A percentile compares a stretch with the other conserved stretches of the same genome.
These are phyloP conservation scores for Podospora conica DNA, from an alignment of 495 filamentous ascomycete species.

Conservation along the genomic window DNA sequence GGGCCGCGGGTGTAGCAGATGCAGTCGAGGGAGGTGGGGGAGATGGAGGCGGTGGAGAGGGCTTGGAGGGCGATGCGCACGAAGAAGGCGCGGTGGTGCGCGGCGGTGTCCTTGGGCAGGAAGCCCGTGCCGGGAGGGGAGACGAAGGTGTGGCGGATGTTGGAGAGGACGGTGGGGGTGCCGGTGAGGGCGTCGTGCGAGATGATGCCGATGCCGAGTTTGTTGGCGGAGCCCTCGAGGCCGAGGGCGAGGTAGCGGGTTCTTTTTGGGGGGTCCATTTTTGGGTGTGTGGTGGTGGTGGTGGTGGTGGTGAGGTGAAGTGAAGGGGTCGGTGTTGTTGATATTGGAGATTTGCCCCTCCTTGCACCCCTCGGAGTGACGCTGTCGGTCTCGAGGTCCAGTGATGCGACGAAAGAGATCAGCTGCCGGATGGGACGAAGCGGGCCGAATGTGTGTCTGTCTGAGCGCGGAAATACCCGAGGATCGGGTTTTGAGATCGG, in stretches of 20 bases:
- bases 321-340: not conserved
- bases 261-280: slow-evolving; percentile 19
- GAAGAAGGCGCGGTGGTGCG: slow-evolving; percentile 83
- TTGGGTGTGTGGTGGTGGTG: slow-evolving; percentile 10
- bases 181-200: slow-evolving; percentile 56
- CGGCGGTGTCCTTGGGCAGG: slow-evolving; percentile 90
- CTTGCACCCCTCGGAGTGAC: not conserved
- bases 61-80: slow-evolving; percentile 72
- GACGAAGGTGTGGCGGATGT: slow-evolving; percentile 88
- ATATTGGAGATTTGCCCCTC: not conserved
- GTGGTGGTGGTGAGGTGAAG: not conserved
- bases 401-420: not conserved
- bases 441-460: too few relatives aligned
- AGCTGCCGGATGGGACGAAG: not conserved
- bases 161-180: slow-evolving; percentile 74
- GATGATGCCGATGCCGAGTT: slow-evolving; percentile 91
- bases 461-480: too few relatives aligned
- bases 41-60: slow-evolving; percentile 59
- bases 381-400: not conserved
- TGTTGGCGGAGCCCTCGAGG: slow-evolving; percentile 96
- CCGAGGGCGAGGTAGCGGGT: slow-evolving; percentile 66
- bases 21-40: slow-evolving; percentile 66
- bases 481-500: too few relatives aligned
- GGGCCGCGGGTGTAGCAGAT: slow-evolving; percentile 95
- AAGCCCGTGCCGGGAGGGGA: slow-evolving; percentile 92